Evolutionary conservation across 2,329 filamentous ascomycete species (phyloP).

Genomic region (Didymellaceae sp.): DNA sequence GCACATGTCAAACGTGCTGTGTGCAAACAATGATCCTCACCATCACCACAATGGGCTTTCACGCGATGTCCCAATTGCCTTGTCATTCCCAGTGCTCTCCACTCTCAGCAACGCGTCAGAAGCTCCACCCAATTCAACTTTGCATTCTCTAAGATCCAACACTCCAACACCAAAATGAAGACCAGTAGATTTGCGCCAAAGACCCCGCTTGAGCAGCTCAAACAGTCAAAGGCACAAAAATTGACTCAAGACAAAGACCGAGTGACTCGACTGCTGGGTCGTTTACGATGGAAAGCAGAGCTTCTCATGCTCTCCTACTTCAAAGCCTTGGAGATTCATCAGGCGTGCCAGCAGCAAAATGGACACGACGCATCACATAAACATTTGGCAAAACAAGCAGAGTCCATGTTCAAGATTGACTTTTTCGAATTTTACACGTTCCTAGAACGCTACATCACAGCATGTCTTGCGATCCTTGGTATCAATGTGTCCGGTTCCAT

Average conservation of each 20-base stretch:
- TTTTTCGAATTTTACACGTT: constrained; percentile 79
- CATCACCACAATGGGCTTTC: neutral
- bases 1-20: neutral
- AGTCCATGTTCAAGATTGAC: constrained; percentile 74
- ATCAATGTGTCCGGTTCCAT: constrained; percentile 54
- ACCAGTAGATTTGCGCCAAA: constrained; percentile 42
- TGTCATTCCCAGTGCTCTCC: neutral
- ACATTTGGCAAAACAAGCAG: constrained; percentile 34
- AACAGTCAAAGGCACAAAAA: constrained; percentile 34
- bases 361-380: constrained; percentile 19
- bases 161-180: constrained; percentile 22
- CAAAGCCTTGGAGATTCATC: constrained; percentile 36
- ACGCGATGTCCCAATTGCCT: neutral
- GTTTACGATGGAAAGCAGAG: constrained; percentile 47
- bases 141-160: neutral
- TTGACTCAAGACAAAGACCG: constrained; percentile 41
- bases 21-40: neutral
- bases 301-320: constrained; percentile 39
- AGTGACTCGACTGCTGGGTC: constrained; percentile 32
- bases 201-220: constrained; percentile 34
- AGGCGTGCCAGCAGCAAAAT: constrained; percentile 24
- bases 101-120: neutral
- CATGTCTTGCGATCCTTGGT: constrained; percentile 69
- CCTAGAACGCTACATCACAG: constrained; percentile 73
- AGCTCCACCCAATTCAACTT: too few species aligned